These are phyloP conservation scores for Fusarium verrucosum DNA, from an alignment of 2,329 filamentous ascomycete genomes.

Conservation along the genomic window DNA sequence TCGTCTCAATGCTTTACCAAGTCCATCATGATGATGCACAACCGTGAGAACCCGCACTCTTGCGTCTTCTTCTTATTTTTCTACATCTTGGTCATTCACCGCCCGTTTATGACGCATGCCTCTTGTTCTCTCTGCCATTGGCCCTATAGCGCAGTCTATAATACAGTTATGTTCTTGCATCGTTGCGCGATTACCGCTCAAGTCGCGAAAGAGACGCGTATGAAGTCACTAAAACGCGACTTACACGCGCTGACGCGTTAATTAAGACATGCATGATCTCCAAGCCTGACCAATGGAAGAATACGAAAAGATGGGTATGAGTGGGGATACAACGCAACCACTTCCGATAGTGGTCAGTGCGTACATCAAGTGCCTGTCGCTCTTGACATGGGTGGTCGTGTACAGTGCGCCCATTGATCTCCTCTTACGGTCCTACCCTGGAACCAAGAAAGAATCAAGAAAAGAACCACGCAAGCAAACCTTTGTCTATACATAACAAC, in stretches of 20 bases:
- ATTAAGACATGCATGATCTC: constrained; percentile 21
- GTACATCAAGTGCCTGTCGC: constrained; percentile 31
- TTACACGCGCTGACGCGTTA: constrained; percentile 27
- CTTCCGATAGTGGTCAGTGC: constrained; percentile 41
- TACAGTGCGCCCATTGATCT: constrained; percentile 12
- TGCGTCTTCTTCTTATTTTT: too few relatives aligned
- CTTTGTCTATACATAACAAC: not conserved
- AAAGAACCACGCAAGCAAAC: not conserved
- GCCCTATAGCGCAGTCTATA: constrained; percentile 2
- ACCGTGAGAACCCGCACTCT: too few relatives aligned
- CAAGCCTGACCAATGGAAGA: constrained; percentile 24
- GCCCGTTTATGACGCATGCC: constrained; percentile 15
- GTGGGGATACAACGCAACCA: constrained; percentile 37
- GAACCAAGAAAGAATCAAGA: not conserved
- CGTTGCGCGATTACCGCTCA: constrained; percentile 23
- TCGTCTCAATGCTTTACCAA: not conserved
- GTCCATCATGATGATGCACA: not conserved
- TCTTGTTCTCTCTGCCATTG: constrained; percentile 16
- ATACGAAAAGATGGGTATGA: constrained; percentile 6
- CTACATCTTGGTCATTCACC: constrained; percentile 14
- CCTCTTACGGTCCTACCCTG: constrained; percentile 6
- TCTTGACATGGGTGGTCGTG: not conserved
- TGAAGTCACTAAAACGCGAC: constrained; percentile 22
- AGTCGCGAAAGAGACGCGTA: constrained; percentile 27
- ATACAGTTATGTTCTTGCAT: constrained; percentile 8